Base-by-base conservation (phyloP, 2,329 filamentous ascomycete genomes). In the Diaporthe sp. region DNA sequence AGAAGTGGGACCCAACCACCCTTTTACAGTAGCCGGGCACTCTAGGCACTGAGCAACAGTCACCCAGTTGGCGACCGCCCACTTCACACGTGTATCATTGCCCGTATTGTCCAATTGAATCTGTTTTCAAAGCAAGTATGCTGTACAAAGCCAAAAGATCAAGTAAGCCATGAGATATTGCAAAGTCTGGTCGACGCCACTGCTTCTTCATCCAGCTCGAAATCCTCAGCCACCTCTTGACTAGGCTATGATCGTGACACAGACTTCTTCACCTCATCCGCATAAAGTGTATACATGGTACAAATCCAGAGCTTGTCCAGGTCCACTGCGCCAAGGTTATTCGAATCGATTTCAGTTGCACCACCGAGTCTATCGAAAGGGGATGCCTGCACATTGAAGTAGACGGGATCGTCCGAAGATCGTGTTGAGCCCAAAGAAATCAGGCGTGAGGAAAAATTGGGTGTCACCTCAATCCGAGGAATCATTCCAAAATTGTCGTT, bases 281-380 rank as follows among this genome's bases (percentile, higher is more conserved):
- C 15, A 19, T 71, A 59, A 22, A 46, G 19, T 19, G 13, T 58
- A 37, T 58, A 71, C 68, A 71, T 71, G 13, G 22, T 71, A 22
- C 68, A 71, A n/a, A 31, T 44, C 68, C 53, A 71, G 10, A 71
- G 68, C n/a, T n/a, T 59, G 51, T 71, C 68, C 37, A 71, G 17
- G 44, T 71, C 39, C 4, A 34, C 42, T 19, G 25, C 51, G 9
- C 15, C 68, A 0, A 71, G 53, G 25, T 59, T 71, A n/a, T 59
- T 25, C 25, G 34, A 13, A 46, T 59, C 39, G 28, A 71, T 71
- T 7, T 17, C 4, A 13, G 37, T 59, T 7, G 7, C 25, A n/a
- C n/a, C 4, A 13, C 15, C 37, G 19, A 71, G 53, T 19, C 25
- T 7, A 15, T 59, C 55, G 17, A 71, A 71, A 3, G 53, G 34